These are phyloP conservation scores for Irpex lacteus DNA, from an alignment of 1,284 basidiomycete genomes.

Conservation along the genomic window DNA sequence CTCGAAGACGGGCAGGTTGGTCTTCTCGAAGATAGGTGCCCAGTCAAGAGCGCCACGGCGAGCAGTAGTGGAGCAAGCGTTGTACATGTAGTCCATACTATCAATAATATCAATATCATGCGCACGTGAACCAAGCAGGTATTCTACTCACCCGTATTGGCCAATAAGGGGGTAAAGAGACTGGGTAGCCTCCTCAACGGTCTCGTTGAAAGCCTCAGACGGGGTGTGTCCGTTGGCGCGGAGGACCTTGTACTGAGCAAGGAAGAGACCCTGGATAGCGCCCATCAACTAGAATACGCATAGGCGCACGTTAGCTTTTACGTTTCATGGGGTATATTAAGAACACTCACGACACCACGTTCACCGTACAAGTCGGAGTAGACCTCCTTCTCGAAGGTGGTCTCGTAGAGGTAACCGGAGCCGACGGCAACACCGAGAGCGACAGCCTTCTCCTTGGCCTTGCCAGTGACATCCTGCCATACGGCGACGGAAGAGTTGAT, in stretches of 20 bases:
- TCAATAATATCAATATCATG: constrained; percentile 11
- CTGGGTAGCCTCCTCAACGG: constrained; percentile 98
- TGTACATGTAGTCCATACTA: constrained; percentile 99
- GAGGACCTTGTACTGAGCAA: constrained; percentile 98
- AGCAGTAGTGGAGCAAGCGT: constrained; percentile 98
- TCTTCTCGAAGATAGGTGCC: constrained; percentile 97
- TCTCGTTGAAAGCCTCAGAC: constrained; percentile 99
- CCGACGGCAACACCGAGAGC: constrained; percentile 95
- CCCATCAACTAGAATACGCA: constrained; percentile 79
- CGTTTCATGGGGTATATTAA: neutral
- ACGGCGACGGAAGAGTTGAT: constrained; percentile 92
- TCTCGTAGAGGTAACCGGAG: constrained; percentile 97
- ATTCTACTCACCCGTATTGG: constrained; percentile 71
- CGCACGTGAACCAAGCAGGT: neutral
- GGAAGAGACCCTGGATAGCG: constrained; percentile 99
- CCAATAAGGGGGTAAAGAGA: constrained; percentile 98
- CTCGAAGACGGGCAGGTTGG: constrained; percentile 94
- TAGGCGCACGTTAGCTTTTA: constrained; percentile 18
- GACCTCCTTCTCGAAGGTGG: constrained; percentile 99
- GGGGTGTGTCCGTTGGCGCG: constrained; percentile 98
- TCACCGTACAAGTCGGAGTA: constrained; percentile 99
- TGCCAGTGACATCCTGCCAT: constrained; percentile 94
- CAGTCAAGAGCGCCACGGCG: constrained; percentile 98
- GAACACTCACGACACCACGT: constrained; percentile 87
- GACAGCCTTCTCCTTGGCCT: constrained; percentile 96